phyloP scores from a whole-genome alignment of 441 rosid genomes.

The Gossypium gossypioides region DNA sequence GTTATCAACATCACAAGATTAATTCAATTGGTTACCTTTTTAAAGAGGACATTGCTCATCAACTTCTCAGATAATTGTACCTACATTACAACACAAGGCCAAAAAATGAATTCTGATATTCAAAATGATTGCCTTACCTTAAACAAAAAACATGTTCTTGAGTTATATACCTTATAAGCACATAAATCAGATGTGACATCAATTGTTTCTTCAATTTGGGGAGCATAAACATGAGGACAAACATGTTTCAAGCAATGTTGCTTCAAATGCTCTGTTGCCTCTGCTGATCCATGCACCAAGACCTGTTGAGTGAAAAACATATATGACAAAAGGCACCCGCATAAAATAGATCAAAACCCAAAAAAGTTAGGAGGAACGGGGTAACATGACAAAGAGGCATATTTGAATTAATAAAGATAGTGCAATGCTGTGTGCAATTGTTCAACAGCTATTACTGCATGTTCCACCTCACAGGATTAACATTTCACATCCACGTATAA shows the following conservation, averaged over 20 bases:
- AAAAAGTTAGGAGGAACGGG: neutral
- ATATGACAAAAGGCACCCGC: neutral
- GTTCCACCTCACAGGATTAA: slow-evolving; percentile 2
- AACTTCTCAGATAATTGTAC: slow-evolving; percentile 92
- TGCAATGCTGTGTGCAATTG: neutral
- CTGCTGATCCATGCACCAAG: slow-evolving; percentile 93
- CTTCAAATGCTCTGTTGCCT: slow-evolving; percentile 93
- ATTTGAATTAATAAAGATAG: neutral
- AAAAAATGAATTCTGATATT: slow-evolving; percentile 14
- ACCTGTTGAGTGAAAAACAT: slow-evolving; percentile 39
- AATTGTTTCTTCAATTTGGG: slow-evolving; percentile 76
- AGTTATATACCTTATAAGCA: slow-evolving; percentile 75
- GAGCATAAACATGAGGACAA: slow-evolving; percentile 85
- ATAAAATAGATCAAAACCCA: neutral
- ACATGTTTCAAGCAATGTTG: slow-evolving; percentile 81
- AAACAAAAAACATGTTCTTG: slow-evolving; percentile 8
- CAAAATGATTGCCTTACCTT: slow-evolving; percentile 1
- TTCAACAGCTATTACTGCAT: neutral
- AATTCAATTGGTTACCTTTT: slow-evolving; percentile 47
- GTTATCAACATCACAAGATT: neutral
- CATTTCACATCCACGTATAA: neutral
- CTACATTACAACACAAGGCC: slow-evolving; percentile 28
- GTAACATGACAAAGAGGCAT: neutral
- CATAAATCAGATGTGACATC: slow-evolving; percentile 95
- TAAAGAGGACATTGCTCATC: slow-evolving; percentile 88